Evolutionary conservation across 768 basidiomycete genomes (phyloP).

Genomic region (Panus rudis): DNA sequence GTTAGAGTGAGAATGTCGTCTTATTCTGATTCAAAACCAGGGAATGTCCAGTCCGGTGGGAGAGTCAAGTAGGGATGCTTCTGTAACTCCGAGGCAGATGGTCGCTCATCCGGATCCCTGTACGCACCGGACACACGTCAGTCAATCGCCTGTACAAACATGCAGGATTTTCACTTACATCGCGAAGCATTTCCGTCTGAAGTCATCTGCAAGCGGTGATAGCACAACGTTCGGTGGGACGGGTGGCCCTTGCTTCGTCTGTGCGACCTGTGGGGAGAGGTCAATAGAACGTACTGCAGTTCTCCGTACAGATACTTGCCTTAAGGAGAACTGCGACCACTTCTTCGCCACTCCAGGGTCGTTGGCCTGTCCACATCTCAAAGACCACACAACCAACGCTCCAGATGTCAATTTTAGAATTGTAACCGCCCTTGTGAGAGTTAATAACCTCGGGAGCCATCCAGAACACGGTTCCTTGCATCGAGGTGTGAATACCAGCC

Average conservation of each 20-base stretch:
- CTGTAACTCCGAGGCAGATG: conserved; percentile 71
- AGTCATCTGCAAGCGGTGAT: conserved; percentile 73
- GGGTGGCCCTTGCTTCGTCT: conserved; percentile 80
- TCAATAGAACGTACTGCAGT: background rate
- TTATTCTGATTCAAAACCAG: conserved; percentile 38
- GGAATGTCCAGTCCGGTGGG: conserved; percentile 70
- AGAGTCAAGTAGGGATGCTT: conserved; percentile 73
- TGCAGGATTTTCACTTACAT: conserved; percentile 44
- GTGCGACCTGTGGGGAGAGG: conserved; percentile 55
- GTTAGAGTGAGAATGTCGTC: too few species aligned
- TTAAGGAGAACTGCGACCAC: conserved; percentile 91
- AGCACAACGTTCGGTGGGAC: conserved; percentile 79
- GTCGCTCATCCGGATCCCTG: conserved; percentile 80
- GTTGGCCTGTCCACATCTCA: conserved; percentile 97
- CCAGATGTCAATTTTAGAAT: conserved; percentile 98
- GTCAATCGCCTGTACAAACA: background rate
- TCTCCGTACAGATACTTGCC: conserved; percentile 36
- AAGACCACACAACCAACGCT: conserved; percentile 96
- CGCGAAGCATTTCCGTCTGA: conserved; percentile 83
- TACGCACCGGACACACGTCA: conserved; percentile 7
- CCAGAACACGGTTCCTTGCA: conserved; percentile 99
- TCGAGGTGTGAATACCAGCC: conserved; percentile 80
- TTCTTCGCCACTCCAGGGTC: conserved; percentile 92
- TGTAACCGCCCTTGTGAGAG: conserved; percentile 84
- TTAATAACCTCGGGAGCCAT: conserved; percentile 97